Evolutionary conservation across 2,329 filamentous ascomycete genomes (phyloP).

Genomic region (Bipolaris bicolor): DNA sequence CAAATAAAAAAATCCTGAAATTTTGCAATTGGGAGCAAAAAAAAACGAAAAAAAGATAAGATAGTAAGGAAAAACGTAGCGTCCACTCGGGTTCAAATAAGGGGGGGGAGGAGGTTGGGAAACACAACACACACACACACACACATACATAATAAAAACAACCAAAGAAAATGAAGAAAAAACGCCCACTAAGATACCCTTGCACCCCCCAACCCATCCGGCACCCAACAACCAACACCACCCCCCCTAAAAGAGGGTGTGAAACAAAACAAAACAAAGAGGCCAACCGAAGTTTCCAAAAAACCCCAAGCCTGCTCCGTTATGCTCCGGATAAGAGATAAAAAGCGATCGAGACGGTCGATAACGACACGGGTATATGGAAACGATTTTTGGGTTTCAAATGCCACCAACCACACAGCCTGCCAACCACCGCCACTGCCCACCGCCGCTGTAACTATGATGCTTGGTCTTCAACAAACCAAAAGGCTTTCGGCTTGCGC

Average conservation of each 20-base stretch:
- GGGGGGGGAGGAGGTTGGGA: not conserved
- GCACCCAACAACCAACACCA: not conserved
- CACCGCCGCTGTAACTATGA: not conserved
- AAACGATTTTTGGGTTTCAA: constrained; percentile 9
- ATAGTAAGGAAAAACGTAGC: not conserved
- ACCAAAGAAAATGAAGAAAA: too few relatives aligned
- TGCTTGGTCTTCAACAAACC: not conserved
- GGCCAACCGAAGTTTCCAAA: constrained; percentile 8
- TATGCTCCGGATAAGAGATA: constrained; percentile 8
- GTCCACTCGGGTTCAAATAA: not conserved
- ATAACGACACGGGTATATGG: constrained; percentile 10
- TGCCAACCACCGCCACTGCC: not conserved
- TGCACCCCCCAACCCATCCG: too few relatives aligned
- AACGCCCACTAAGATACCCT: not conserved
- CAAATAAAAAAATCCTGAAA: not conserved
- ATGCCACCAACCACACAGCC: not conserved
- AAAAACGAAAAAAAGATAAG: not conserved
- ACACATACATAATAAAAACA: not conserved
- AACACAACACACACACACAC: not conserved
- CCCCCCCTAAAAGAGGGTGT: not conserved
- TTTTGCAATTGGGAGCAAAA: not conserved
- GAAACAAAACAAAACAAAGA: not conserved
- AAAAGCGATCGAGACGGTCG: constrained; percentile 10
- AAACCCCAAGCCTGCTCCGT: constrained; percentile 4
- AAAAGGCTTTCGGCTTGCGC: not conserved